Evolutionary conservation across 140 eudicot species (phyloP).

Genomic region (Bidens hawaiensis): DNA sequence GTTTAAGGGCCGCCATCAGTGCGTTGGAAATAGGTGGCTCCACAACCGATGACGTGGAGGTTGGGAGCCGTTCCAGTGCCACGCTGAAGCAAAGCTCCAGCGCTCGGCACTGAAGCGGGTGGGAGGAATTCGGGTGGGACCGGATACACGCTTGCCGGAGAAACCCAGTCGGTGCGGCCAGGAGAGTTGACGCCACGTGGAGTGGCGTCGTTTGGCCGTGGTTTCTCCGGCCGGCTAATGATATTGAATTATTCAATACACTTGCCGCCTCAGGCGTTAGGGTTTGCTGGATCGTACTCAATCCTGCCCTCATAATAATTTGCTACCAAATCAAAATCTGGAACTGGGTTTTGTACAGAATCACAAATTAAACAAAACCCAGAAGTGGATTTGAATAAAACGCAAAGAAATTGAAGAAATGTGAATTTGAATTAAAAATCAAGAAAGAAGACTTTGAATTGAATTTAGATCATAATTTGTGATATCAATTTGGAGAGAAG

Average conservation of each 20-base stretch:
- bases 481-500: constrained; percentile 15
- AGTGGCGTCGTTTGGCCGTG: constrained; percentile 98
- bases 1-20: constrained; percentile 88
- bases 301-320: constrained; percentile 68
- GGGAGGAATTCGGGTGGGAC: constrained; percentile 91
- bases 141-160: constrained; percentile 93
- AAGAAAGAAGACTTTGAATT: not conserved
- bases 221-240: constrained; percentile 86
- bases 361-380: constrained; percentile 13
- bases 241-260: constrained; percentile 70
- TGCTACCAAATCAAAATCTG: no score
- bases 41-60: constrained; percentile 42
- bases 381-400: constrained; percentile 7
- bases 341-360: constrained; percentile 12
- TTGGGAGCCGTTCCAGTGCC: constrained; percentile 82
- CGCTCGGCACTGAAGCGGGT: constrained; percentile 94
- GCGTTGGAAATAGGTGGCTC: constrained; percentile 97
- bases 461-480: constrained; percentile 2
- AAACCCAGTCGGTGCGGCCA: constrained; percentile 79
- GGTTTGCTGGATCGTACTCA: constrained; percentile 94
- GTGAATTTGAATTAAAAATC: not conserved
- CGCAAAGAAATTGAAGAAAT: not conserved
- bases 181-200: constrained; percentile 91
- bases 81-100: constrained; percentile 94
- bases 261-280: constrained; percentile 84